Conservation (phyloP, 768 basidiomycete genomes). For the Pulveroboletus sp. region DNA sequence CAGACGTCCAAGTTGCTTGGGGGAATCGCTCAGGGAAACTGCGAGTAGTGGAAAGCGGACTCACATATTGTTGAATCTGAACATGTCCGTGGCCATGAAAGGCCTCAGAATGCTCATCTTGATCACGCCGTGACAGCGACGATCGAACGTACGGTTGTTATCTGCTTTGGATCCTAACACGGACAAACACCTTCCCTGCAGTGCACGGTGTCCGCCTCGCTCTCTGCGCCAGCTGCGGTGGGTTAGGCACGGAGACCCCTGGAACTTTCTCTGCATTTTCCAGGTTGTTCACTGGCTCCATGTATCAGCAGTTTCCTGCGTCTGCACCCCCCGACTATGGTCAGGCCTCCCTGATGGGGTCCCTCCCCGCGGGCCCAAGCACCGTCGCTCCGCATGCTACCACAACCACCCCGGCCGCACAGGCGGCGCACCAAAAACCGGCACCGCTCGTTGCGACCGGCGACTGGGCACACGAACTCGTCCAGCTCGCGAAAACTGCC, state of each 20-base stretch:
- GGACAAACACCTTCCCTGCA: conserved; percentile 18
- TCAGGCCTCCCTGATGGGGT: conserved; percentile 29
- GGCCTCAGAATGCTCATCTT: conserved; percentile 87
- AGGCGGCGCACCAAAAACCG: conserved; percentile 25
- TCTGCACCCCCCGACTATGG: conserved; percentile 33
- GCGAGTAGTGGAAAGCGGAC: conserved; percentile 19
- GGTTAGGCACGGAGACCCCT: conserved; percentile 23
- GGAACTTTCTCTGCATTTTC: conserved; percentile 27
- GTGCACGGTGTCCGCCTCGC: conserved; percentile 31
- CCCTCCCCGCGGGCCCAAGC: conserved; percentile 32
- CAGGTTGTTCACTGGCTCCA: conserved; percentile 21
- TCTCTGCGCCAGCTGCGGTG: no score
- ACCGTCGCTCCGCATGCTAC: conserved; percentile 32
- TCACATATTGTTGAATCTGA: conserved; percentile 90
- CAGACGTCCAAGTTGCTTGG: conserved; percentile 90
- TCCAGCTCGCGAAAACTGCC: conserved; percentile 82
- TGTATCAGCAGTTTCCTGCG: conserved; percentile 36
- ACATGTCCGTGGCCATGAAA: conserved; percentile 85
- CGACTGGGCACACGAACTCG: conserved; percentile 84
- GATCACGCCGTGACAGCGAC: no score
- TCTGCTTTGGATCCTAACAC: conserved; percentile 28
- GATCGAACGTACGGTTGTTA: no score
- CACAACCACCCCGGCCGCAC: conserved; percentile 20
- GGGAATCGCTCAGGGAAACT: conserved; percentile 6
- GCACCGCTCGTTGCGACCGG: conserved; percentile 70